Conservation (phyloP, 2,329 filamentous ascomycete species). For the Magnaporthiopsis rhizophila region DNA sequence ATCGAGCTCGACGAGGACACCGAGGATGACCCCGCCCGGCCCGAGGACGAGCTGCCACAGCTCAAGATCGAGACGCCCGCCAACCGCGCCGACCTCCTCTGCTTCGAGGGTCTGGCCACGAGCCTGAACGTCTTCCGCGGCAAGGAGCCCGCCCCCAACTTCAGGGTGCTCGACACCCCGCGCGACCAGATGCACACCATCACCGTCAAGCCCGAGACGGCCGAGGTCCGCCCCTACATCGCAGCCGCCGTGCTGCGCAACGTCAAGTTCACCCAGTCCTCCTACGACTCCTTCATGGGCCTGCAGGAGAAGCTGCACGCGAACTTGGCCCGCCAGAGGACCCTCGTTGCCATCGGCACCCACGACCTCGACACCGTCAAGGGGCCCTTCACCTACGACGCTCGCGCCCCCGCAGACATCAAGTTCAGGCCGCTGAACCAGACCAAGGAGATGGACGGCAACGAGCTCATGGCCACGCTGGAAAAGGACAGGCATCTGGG, state of each 20-base stretch:
- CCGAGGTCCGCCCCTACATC: conserved; percentile 76
- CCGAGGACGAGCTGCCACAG: conserved; percentile 79
- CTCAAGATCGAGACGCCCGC: conserved; percentile 97
- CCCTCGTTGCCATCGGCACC: conserved; percentile 92
- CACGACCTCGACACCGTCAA: conserved; percentile 91
- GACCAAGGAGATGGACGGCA: conserved; percentile 75
- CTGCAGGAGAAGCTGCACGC: conserved; percentile 97
- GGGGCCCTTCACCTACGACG: conserved; percentile 95
- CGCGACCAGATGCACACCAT: conserved; percentile 71
- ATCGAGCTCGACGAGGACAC: conserved; percentile 98
- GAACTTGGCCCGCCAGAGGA: conserved; percentile 87
- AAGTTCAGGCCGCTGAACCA: conserved; percentile 89
- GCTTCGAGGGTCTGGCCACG: conserved; percentile 91
- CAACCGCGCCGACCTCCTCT: conserved; percentile 83
- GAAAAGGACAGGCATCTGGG: conserved; percentile 8
- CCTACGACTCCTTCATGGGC: conserved; percentile 95
- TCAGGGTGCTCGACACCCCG: conserved; percentile 63
- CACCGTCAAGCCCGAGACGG: conserved; percentile 67
- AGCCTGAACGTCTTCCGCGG: conserved; percentile 94
- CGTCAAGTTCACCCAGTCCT: conserved; percentile 82
- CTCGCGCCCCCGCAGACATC: conserved; percentile 83
- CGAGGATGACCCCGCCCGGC: conserved; percentile 60
- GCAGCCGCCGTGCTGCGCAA: conserved; percentile 84
- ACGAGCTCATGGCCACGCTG: conserved; percentile 63
- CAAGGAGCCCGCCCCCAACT: conserved; percentile 68